Percentiles rank a stretch among this genome's conserved stretches.
These are phyloP conservation scores for Hericium erinaceus DNA, from an alignment of 768 basidiomycete species.

Conservation along the genomic window DNA sequence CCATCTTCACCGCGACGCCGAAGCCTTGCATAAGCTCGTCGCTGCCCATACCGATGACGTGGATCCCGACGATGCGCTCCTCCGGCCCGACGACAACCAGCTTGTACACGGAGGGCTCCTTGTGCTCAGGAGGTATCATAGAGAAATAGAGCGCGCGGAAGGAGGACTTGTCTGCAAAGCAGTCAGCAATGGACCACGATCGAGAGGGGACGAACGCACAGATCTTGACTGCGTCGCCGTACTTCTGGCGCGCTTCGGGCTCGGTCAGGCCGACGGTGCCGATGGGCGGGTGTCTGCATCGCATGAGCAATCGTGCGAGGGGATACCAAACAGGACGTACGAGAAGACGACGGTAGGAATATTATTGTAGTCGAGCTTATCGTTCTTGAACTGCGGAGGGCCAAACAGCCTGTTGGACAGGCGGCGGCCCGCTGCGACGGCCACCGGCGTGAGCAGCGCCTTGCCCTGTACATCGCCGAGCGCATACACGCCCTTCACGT, in stretches of 20 bases:
- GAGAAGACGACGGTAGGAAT: slow-evolving; percentile 97
- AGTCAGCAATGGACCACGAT: slow-evolving; percentile 1
- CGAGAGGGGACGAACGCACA: slow-evolving; percentile 43
- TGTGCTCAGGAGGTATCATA: slow-evolving; percentile 82
- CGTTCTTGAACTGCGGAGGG: slow-evolving; percentile 71
- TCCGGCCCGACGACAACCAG: slow-evolving; percentile 80
- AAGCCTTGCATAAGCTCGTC: slow-evolving; percentile 97
- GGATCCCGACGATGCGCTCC: slow-evolving; percentile 93
- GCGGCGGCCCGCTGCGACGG: slow-evolving; percentile 90
- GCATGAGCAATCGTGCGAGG: not conserved
- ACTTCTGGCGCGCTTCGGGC: slow-evolving; percentile 78
- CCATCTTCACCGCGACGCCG: slow-evolving; percentile 97
- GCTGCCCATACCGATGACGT: slow-evolving; percentile 84
- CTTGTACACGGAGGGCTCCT: slow-evolving; percentile 93
- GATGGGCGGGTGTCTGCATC: slow-evolving; percentile 78
- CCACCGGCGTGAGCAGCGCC: slow-evolving; percentile 89
- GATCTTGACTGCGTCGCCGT: slow-evolving; percentile 84
- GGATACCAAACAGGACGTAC: no score
- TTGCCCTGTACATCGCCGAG: slow-evolving; percentile 94
- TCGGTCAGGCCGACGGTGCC: slow-evolving; percentile 95
- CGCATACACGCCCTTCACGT: slow-evolving; percentile 59
- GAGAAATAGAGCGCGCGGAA: slow-evolving; percentile 89
- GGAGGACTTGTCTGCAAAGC: slow-evolving; percentile 55
- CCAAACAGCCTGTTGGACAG: slow-evolving; percentile 89
- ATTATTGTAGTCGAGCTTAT: slow-evolving; percentile 82